These are phyloP conservation scores for Conidiobolus incongruus DNA, from an alignment of 371 early-diverging fungal genomes.

Conservation along the genomic window DNA sequence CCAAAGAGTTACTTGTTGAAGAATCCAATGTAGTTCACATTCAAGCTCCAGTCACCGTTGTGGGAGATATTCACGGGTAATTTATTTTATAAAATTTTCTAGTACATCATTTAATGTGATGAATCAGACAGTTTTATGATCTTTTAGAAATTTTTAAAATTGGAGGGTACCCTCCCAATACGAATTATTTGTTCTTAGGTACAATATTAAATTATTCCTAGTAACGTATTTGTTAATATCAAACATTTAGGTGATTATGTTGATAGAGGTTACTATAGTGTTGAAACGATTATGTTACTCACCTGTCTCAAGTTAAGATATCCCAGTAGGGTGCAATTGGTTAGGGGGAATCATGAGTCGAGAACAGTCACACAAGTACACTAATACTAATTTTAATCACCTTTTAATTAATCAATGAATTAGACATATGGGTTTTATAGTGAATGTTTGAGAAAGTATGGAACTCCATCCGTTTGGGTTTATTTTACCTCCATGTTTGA, in stretches of 20 bases:
- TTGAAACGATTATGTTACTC: conserved; percentile 84
- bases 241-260: conserved; percentile 93
- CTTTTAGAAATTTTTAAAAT: conserved; percentile 87
- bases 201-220: conserved; percentile 33
- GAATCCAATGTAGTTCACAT: conserved; percentile 85
- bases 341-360: conserved; percentile 96
- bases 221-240: not conserved
- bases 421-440: conserved; percentile 93
- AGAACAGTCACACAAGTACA: conserved; percentile 72
- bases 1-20: conserved; percentile 60
- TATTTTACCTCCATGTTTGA: conserved; percentile 92
- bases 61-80: conserved; percentile 91
- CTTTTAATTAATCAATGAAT: conserved; percentile 40
- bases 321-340: conserved; percentile 75
- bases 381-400: conserved; percentile 25
- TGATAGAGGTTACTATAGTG: conserved; percentile 85
- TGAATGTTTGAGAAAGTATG: conserved; percentile 87
- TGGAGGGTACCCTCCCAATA: conserved; percentile 76
- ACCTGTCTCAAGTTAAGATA: conserved; percentile 76
- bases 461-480: conserved; percentile 67
- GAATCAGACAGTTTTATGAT: conserved; percentile 81
- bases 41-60: conserved; percentile 75
- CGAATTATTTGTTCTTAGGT: conserved; percentile 89
- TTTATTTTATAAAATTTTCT: conserved; percentile 10
- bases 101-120: not conserved